These are phyloP conservation scores for Yarrowia phangngaensis DNA, from an alignment of 805 yeast genomes.

Conservation along the genomic window DNA sequence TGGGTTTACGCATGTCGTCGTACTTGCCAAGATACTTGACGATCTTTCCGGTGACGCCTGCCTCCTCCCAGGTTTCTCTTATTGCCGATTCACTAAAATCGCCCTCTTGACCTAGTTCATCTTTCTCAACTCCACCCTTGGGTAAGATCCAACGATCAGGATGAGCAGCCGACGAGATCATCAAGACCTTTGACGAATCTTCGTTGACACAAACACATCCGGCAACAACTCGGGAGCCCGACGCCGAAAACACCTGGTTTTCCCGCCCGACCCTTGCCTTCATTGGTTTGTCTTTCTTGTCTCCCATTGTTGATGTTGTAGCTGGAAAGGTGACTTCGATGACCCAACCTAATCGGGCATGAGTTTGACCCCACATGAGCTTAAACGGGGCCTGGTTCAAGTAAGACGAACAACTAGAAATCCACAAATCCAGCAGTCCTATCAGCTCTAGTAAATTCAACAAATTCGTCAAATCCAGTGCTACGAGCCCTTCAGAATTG, in stretches of 20 bases:
- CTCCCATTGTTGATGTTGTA: too few species aligned
- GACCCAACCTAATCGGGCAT: too few species aligned
- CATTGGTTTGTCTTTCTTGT: constrained; percentile 35
- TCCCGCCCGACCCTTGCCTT: constrained; percentile 41
- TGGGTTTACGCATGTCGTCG: constrained; percentile 55
- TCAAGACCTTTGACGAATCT: constrained; percentile 58
- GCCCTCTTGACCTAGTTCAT: constrained; percentile 50
- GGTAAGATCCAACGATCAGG: constrained; percentile 81
- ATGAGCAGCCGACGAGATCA: constrained; percentile 72
- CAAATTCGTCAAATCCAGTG: too few species aligned
- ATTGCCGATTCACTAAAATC: constrained; percentile 51
- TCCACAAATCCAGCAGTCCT: too few species aligned
- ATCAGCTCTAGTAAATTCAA: too few species aligned
- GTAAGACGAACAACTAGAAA: too few species aligned
- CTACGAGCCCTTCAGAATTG: too few species aligned
- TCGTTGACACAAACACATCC: constrained; percentile 77
- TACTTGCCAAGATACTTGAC: constrained; percentile 57
- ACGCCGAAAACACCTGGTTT: constrained; percentile 47
- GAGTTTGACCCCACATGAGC: too few species aligned
- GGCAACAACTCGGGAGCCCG: constrained; percentile 86
- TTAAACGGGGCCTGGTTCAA: too few species aligned
- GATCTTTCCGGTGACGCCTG: constrained; percentile 76
- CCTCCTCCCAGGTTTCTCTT: constrained; percentile 97
- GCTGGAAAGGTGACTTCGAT: too few species aligned
- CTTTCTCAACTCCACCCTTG: constrained; percentile 90